Conservation (phyloP, 2,329 filamentous ascomycete species). For the Phoma sp. region DNA sequence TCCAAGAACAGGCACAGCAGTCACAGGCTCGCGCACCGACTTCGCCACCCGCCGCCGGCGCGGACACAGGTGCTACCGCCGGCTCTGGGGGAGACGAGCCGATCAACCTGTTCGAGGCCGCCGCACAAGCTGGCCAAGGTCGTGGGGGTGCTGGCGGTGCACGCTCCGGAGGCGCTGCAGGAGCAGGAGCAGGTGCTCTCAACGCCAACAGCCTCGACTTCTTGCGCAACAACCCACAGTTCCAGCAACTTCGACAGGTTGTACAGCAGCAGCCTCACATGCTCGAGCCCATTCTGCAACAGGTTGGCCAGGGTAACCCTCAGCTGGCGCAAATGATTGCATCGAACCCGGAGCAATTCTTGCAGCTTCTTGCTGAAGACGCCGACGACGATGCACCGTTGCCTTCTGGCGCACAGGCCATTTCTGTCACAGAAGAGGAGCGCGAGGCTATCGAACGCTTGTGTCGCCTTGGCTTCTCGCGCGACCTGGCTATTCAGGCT, state of each 20-base stretch:
- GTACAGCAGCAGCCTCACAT: slow-evolving; percentile 98
- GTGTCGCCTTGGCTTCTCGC: slow-evolving; percentile 89
- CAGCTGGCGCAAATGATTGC: slow-evolving; percentile 92
- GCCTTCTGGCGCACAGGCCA: slow-evolving; percentile 86
- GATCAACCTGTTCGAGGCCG: slow-evolving; percentile 91
- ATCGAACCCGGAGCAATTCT: slow-evolving; percentile 89
- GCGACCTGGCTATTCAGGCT: slow-evolving; percentile 93
- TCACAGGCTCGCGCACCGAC: slow-evolving; percentile 49
- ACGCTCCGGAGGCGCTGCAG: slow-evolving; percentile 57
- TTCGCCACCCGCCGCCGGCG: slow-evolving; percentile 52
- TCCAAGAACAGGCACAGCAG: slow-evolving; percentile 66
- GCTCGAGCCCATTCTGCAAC: slow-evolving; percentile 97
- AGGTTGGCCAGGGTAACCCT: slow-evolving; percentile 93
- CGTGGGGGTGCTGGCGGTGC: slow-evolving; percentile 52
- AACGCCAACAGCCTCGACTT: slow-evolving; percentile 86
- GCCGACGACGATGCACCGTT: slow-evolving; percentile 81
- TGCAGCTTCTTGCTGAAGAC: slow-evolving; percentile 87
- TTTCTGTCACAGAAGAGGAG: slow-evolving; percentile 94
- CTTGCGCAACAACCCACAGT: slow-evolving; percentile 92
- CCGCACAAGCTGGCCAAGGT: slow-evolving; percentile 73
- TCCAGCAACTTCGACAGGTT: slow-evolving; percentile 95
- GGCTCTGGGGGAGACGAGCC: slow-evolving; percentile 63
- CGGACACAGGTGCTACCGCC: slow-evolving; percentile 50
- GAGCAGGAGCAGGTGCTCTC: slow-evolving; percentile 56
- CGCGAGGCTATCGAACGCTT: slow-evolving; percentile 95